Conservation (phyloP, 768 basidiomycete species). For the Holtermannia corniformis region DNA sequence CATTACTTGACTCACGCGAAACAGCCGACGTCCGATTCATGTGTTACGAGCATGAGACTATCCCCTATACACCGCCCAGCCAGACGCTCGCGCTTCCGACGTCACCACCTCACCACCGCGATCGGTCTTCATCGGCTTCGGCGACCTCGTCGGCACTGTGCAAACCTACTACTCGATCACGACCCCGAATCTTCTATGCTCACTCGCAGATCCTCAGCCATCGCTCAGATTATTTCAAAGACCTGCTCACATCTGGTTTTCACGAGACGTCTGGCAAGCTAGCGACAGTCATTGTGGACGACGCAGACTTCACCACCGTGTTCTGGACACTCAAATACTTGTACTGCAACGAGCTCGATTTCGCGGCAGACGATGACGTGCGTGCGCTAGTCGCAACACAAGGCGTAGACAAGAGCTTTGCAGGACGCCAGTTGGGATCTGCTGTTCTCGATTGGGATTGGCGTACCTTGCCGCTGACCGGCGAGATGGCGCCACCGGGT, state of each 20-base stretch:
- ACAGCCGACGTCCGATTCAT: constrained; percentile 71
- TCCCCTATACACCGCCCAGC: too few relatives aligned
- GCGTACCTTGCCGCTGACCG: too few relatives aligned
- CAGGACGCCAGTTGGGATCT: too few relatives aligned
- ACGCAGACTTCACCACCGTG: constrained; percentile 66
- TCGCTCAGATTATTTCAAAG: constrained; percentile 69
- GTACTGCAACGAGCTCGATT: constrained; percentile 65
- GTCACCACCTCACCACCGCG: constrained; percentile 45
- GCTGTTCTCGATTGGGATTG: too few relatives aligned
- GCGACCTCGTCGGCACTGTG: neutral
- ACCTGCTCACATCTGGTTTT: constrained; percentile 63
- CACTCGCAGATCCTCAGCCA: constrained; percentile 65
- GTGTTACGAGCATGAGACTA: constrained; percentile 51
- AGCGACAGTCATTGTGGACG: constrained; percentile 62
- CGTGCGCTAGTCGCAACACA: constrained; percentile 56
- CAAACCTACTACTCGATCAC: constrained; percentile 48
- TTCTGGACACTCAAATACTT: constrained; percentile 59
- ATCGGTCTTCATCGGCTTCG: constrained; percentile 31
- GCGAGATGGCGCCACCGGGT: too few relatives aligned
- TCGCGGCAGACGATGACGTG: constrained; percentile 62
- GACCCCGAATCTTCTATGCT: constrained; percentile 66
- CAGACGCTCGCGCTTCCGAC: constrained; percentile 35
- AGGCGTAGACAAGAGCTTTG: too few relatives aligned
- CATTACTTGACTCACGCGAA: constrained; percentile 59
- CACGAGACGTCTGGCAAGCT: constrained; percentile 47